Conservation (phyloP, 805 yeast genomes). For the Pichia occidentalis region DNA sequence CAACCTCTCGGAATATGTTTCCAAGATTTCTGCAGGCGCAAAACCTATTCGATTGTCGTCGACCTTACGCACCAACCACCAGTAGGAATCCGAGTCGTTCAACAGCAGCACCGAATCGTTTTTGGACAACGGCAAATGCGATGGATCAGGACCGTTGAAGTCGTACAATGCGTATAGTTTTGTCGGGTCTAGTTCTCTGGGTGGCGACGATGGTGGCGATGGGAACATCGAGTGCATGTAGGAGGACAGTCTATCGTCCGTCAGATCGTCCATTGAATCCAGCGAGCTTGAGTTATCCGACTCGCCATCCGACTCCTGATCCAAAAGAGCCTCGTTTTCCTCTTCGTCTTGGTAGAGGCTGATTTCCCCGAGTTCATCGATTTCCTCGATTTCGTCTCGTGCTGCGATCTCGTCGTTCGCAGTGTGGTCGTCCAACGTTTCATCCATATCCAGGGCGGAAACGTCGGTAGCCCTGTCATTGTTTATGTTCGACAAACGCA, state of each 20-base stretch:
- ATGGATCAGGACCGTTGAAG: constrained; percentile 87
- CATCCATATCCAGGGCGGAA: background rate
- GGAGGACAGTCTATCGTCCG: too few species aligned
- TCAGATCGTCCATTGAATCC: constrained; percentile 25
- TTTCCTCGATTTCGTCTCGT: too few species aligned
- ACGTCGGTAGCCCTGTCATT: background rate
- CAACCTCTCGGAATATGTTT: constrained; percentile 82
- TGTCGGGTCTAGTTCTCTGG: constrained; percentile 74
- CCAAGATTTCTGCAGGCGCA: constrained; percentile 94
- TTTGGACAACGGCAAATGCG: constrained; percentile 72
- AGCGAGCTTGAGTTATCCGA: constrained; percentile 24
- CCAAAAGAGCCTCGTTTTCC: background rate
- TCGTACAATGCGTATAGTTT: constrained; percentile 82
- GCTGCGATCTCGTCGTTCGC: background rate
- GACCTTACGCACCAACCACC: constrained; percentile 80
- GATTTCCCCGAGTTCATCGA: too few species aligned
- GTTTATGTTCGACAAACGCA: constrained; percentile 1
- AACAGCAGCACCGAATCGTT: constrained; percentile 79
- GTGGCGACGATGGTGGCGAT: constrained; percentile 74
- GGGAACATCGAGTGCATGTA: constrained; percentile 40
- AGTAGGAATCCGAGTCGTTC: constrained; percentile 87
- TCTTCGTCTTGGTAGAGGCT: too few species aligned
- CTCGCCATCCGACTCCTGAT: constrained; percentile 8
- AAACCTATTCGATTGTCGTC: constrained; percentile 58
- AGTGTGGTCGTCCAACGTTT: background rate